phyloP scores from a whole-genome alignment of 1,284 basidiomycete species.

The Papiliotrema terrestris region DNA sequence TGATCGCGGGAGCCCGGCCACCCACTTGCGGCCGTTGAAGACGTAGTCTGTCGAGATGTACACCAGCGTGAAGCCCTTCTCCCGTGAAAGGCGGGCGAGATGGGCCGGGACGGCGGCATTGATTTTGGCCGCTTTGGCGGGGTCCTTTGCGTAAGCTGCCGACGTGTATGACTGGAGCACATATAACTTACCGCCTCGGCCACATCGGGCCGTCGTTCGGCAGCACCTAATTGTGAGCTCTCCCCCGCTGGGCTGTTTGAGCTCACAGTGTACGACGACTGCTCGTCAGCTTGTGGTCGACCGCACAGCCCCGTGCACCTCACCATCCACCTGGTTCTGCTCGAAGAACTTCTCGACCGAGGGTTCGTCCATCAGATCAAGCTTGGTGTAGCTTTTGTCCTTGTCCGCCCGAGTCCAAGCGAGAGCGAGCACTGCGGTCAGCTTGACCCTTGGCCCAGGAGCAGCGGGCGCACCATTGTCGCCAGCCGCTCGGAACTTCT shows the following conservation, averaged over 20 bases:
- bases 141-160: slow-evolving; percentile 40
- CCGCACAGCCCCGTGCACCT: slow-evolving; percentile 1
- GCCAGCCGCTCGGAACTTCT: slow-evolving; percentile 28
- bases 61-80: slow-evolving; percentile 46
- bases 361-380: slow-evolving; percentile 50
- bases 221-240: slow-evolving; percentile 38
- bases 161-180: neutral
- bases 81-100: slow-evolving; percentile 39
- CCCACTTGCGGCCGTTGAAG: slow-evolving; percentile 44
- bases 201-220: slow-evolving; percentile 51
- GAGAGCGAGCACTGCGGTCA: slow-evolving; percentile 44
- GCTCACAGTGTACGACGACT: slow-evolving; percentile 51
- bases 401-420: slow-evolving; percentile 45
- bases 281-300: neutral
- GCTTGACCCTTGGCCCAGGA: neutral
- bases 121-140: slow-evolving; percentile 50
- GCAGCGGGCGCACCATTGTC: slow-evolving; percentile 22
- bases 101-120: slow-evolving; percentile 51
- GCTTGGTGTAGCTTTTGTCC: slow-evolving; percentile 40
- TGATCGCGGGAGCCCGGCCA: neutral
- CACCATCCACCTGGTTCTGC: slow-evolving; percentile 42
- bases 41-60: slow-evolving; percentile 53
- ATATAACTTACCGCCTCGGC: slow-evolving; percentile 37
- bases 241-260: neutral
- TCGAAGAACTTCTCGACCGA: slow-evolving; percentile 48